phyloP scores from a whole-genome alignment of 495 filamentous ascomycete genomes.

The Immersiella caudata region DNA sequence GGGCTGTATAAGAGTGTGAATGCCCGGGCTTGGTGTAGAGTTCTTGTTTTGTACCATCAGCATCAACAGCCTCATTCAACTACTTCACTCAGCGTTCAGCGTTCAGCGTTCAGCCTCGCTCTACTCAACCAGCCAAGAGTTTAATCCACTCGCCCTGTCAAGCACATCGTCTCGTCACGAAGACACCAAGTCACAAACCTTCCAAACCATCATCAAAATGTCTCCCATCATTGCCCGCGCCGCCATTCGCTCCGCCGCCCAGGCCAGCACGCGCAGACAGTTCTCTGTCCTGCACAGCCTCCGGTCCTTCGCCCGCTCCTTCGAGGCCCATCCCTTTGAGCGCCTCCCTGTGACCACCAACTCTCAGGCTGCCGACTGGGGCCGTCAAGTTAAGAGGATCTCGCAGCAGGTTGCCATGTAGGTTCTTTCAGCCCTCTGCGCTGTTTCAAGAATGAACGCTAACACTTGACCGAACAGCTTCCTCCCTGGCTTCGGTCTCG shows the following conservation, averaged over 20 bases:
- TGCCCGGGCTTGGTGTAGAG: neutral
- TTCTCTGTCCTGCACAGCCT: constrained; percentile 36
- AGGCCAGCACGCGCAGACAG: constrained; percentile 20
- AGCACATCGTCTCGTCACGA: too few species aligned
- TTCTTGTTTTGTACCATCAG: constrained; percentile 20
- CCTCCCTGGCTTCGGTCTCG: constrained; percentile 18
- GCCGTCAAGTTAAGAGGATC: constrained; percentile 24
- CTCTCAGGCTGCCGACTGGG: constrained; percentile 32
- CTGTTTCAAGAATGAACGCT: neutral
- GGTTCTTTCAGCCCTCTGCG: neutral
- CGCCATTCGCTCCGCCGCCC: constrained; percentile 29
- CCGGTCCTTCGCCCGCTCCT: constrained; percentile 33
- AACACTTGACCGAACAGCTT: constrained; percentile 19
- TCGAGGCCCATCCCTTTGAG: constrained; percentile 42
- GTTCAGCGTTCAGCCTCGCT: constrained; percentile 18
- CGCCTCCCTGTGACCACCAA: constrained; percentile 32
- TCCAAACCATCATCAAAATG: constrained; percentile 23
- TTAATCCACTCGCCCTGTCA: neutral
- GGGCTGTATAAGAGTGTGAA: constrained; percentile 24
- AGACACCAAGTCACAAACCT: constrained; percentile 10
- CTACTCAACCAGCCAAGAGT: constrained; percentile 1
- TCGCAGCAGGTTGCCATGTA: constrained; percentile 29
- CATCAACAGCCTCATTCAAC: constrained; percentile 10
- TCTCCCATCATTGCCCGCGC: constrained; percentile 32
- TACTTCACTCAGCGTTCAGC: constrained; percentile 4